Base-by-base conservation (phyloP, 129 eudicot genomes). In the Chrysanthemum lavandulifolium region DNA sequence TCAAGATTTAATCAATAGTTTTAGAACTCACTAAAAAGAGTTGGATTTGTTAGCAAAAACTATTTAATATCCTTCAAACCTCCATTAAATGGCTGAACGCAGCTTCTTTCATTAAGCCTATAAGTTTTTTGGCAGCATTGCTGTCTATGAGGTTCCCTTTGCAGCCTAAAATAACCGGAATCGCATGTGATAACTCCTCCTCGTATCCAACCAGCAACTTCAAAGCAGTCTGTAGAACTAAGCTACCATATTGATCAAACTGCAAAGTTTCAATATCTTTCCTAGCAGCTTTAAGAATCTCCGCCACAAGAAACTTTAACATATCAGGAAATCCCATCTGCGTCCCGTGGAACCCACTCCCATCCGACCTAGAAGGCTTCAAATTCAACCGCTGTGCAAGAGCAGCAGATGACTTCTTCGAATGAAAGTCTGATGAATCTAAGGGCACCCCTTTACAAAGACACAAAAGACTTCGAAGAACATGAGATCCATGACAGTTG, bases 21-120 rank as follows among this genome's bases (percentile, higher is more conserved):
- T 6, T 16, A 18, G 43, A 47, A 40, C 10, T 2, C 10, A 40
- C 47, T 36, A 36, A 40, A 40, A 40, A 40, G 47, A 40, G 47
- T 40, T 40, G 47, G 9, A 40, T 40, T 5, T 40, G 48, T 56
- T 54, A 57, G 6, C 8, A 72, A 15, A 52, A 16, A 64, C 23
- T 8, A 47, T 13, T 49, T 60, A 23, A 48, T 61, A 56, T 6
- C 31, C 36, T 45, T 14, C 77, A 75, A 76, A 93, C 97, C 97
- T 93, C 98, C 98, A 93, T 93, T 54, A 93, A 82, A 86, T 86
- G 98, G 84, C 98, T 93, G 75, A 75, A 93, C 43, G 96, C 90
- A 73, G 89, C 71, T 84, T 93, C 92, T 82, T 84, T 92, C 87
- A 82, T 78, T 71, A 84, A 84, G 55, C 84, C 70, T 50, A 76